A percentile compares a stretch with the other conserved stretches of the same genome.
phyloP scores from a whole-genome alignment of 129 eudicot species.

The Pseudognaphalium luteoalbum region DNA sequence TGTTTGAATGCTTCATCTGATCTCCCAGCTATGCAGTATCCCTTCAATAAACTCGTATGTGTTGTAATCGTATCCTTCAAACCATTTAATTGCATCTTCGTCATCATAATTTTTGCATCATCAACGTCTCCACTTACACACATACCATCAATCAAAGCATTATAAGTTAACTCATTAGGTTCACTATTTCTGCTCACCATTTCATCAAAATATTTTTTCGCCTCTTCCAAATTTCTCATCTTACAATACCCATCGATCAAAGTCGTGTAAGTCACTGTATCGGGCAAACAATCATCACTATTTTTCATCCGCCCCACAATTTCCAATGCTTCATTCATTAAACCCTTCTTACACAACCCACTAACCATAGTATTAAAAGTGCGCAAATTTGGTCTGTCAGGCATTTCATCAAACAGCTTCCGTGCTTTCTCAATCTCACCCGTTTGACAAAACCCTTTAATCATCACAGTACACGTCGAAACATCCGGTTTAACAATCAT shows the following conservation, averaged over 20 bases:
- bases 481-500: constrained; percentile 46
- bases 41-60: constrained; percentile 60
- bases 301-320: constrained; percentile 42
- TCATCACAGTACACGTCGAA: constrained; percentile 51
- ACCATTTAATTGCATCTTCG: constrained; percentile 56
- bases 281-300: constrained; percentile 44
- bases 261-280: constrained; percentile 47
- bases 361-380: constrained; percentile 43
- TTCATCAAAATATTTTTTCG: constrained; percentile 45
- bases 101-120: constrained; percentile 51
- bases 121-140: constrained; percentile 54
- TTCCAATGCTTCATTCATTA: constrained; percentile 35
- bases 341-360: constrained; percentile 59
- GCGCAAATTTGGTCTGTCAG: constrained; percentile 33
- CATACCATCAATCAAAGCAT: constrained; percentile 49
- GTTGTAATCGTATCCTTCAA: constrained; percentile 48
- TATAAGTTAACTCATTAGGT: constrained; percentile 53
- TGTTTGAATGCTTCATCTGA: constrained; percentile 50
- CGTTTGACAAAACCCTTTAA: constrained; percentile 51
- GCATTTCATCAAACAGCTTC: constrained; percentile 64
- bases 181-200: constrained; percentile 42
- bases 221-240: constrained; percentile 45
- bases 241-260: constrained; percentile 68
- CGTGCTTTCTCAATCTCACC: constrained; percentile 56
- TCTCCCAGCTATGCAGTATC: constrained; percentile 51